phyloP scores from a whole-genome alignment of 352 stramenopile genomes.

The Thraustotheca clavata region DNA sequence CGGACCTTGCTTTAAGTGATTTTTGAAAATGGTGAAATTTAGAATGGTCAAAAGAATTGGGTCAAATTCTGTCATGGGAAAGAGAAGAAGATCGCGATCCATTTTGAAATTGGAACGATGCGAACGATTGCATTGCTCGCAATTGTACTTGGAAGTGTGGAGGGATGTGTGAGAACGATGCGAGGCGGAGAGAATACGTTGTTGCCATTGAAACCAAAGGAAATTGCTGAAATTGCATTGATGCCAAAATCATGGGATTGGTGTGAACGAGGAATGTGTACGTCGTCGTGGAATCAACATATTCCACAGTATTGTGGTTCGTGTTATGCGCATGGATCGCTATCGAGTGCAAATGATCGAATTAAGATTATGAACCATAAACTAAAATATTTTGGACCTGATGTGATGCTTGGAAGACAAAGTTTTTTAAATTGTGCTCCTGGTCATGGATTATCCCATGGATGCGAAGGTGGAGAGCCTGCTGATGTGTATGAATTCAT shows the following conservation, averaged over 20 bases:
- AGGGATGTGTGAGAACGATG: too few species aligned
- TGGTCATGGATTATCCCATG: slow-evolving; percentile 49
- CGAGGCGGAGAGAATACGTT: too few species aligned
- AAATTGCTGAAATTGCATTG: slow-evolving; percentile 31
- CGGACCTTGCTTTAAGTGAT: too few species aligned
- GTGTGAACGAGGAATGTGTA: slow-evolving; percentile 70
- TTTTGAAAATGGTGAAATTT: too few species aligned
- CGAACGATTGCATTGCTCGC: too few species aligned
- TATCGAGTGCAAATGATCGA: slow-evolving; percentile 65
- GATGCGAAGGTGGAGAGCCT: slow-evolving; percentile 64
- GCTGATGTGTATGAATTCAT: slow-evolving; percentile 78
- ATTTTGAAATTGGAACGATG: too few species aligned
- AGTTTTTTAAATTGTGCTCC: slow-evolving; percentile 77
- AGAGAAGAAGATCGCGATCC: too few species aligned
- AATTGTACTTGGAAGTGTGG: too few species aligned
- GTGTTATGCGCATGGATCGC: slow-evolving; percentile 68
- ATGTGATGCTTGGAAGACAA: slow-evolving; percentile 72
- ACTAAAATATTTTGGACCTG: slow-evolving; percentile 43
- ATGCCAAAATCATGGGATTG: slow-evolving; percentile 84
- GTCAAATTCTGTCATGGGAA: too few species aligned
- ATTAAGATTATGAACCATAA: slow-evolving; percentile 75
- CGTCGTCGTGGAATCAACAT: slow-evolving; percentile 80
- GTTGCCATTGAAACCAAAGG: slow-evolving; percentile 32
- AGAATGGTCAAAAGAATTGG: too few species aligned
- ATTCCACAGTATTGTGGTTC: slow-evolving; percentile 83